Evolutionary conservation across 2,329 filamentous ascomycete species (phyloP), one percentile per base, ranked within the genome.

Genomic region (Pezicula carpinea): DNA sequence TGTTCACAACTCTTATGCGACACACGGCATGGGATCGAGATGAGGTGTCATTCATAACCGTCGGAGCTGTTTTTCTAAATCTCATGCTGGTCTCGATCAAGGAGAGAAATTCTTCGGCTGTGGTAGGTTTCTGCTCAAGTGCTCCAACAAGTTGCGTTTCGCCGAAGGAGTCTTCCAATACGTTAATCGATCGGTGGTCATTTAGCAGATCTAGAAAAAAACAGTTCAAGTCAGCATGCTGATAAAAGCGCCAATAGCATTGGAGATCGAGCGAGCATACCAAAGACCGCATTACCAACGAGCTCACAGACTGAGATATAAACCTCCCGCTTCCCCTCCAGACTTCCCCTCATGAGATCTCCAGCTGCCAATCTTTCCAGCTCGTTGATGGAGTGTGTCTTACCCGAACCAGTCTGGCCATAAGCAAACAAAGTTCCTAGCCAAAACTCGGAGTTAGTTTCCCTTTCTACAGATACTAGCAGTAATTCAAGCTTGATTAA

Each of bases 251-350:
- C n/a, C n/a, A n/a, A 15, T n/a, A 15, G 18, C n/a, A 23, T n/a
- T 13, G n/a, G n/a, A 5, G 38, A 11, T 4, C 13, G 10, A 5
- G 22, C 6, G 26, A 10, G 4, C 11, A 19, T 69, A 6, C 67
- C 68, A 1, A 65, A 66, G 54, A 87, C 83, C 39, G 81, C 78
- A 52, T 90, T 84, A 70, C 95, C 83, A 64, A 96, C 96, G 42
- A 97, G 76, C 66, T 95, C 92, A 67, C 95, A 85, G 67, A 91
- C 96, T 7, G 91, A 96, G 32, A 89, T 80, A 5, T 92, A 92
- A 54, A 96, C 96, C 48, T 96, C 75, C 4, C 91, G 91, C 51
- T 39, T 68, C 68, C 5, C 67, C 68, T 23, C 38, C 11, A 40
- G 22, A n/a, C 11, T 15, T 5, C 38, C 38, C 23, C 22, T 40